Percentiles rank a stretch among this genome's conserved stretches.
These are phyloP conservation scores for Elongisporangium undulatum DNA, from an alignment of 352 stramenopile species.

Conservation along the genomic window DNA sequence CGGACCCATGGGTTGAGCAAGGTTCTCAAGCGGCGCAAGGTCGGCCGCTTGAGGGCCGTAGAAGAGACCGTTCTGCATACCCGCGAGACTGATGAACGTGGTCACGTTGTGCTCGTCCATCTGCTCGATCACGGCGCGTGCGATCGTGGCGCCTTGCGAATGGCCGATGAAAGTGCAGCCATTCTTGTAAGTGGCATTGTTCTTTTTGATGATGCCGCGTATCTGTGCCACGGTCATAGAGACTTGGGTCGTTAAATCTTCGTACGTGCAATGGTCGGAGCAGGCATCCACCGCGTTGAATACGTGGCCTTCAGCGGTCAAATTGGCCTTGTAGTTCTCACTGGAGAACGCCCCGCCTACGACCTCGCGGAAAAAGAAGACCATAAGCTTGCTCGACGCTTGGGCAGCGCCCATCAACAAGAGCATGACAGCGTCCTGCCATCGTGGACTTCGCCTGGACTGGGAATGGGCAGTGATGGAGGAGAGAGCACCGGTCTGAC, in stretches of 20 bases:
- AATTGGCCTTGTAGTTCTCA: not conserved
- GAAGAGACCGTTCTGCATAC: slow-evolving; percentile 26
- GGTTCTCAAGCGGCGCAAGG: slow-evolving; percentile 7
- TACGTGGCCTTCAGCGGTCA: not conserved
- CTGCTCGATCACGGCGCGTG: slow-evolving; percentile 32
- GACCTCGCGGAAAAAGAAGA: slow-evolving; percentile 5
- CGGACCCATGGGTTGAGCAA: slow-evolving; percentile 12
- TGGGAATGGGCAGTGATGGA: too few relatives aligned
- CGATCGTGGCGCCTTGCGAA: slow-evolving; percentile 23
- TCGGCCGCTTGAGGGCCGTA: slow-evolving; percentile 25
- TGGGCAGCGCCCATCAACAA: not conserved
- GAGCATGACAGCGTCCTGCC: not conserved
- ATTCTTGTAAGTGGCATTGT: slow-evolving; percentile 12
- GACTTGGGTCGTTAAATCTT: slow-evolving; percentile 22
- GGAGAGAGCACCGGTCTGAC: too few relatives aligned
- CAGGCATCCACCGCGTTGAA: not conserved
- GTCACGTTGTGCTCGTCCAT: slow-evolving; percentile 27
- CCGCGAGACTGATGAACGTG: slow-evolving; percentile 25
- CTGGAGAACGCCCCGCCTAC: not conserved
- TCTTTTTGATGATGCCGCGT: slow-evolving; percentile 15
- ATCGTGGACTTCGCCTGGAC: too few relatives aligned
- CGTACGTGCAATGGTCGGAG: slow-evolving; percentile 7
- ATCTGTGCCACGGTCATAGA: slow-evolving; percentile 26
- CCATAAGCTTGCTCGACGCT: not conserved
- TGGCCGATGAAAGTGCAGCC: slow-evolving; percentile 34